Evolutionary conservation across 2,329 filamentous ascomycete genomes (phyloP).

Genomic region (Penicillium sp.): DNA sequence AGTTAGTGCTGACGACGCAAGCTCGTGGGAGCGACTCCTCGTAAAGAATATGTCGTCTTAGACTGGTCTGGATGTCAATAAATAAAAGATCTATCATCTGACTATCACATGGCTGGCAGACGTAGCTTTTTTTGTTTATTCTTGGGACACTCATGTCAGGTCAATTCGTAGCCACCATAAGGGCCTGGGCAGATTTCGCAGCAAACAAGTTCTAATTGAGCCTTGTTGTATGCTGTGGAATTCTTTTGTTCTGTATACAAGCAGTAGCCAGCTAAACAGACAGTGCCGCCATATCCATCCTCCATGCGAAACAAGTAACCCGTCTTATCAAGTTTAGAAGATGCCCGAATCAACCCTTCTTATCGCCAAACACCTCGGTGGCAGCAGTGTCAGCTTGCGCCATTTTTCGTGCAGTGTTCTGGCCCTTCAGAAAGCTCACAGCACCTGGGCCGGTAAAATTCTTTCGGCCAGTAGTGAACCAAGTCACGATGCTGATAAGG

Average conservation of each 20-base stretch:
- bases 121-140: not conserved
- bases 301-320: too few relatives aligned
- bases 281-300: too few relatives aligned
- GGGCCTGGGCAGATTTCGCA: not conserved
- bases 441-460: conserved; percentile 52
- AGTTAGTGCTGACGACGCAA: too few relatives aligned
- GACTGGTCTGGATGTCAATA: not conserved
- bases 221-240: too few relatives aligned
- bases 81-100: not conserved
- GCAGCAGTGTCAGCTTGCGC: not conserved
- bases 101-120: not conserved
- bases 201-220: not conserved
- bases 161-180: not conserved
- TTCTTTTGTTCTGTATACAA: too few relatives aligned
- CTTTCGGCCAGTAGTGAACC: conserved; percentile 54
- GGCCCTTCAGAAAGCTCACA: conserved; percentile 20
- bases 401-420: conserved; percentile 6
- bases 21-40: too few relatives aligned
- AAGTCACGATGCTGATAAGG: conserved; percentile 53
- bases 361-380: not conserved
- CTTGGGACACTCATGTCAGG: not conserved
- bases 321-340: not conserved
- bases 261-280: too few relatives aligned
- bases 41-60: not conserved
- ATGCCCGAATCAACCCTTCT: not conserved